Conservation (phyloP, 2,329 filamentous ascomycete species). For the Paracorniculantispora psalliotae region DNA sequence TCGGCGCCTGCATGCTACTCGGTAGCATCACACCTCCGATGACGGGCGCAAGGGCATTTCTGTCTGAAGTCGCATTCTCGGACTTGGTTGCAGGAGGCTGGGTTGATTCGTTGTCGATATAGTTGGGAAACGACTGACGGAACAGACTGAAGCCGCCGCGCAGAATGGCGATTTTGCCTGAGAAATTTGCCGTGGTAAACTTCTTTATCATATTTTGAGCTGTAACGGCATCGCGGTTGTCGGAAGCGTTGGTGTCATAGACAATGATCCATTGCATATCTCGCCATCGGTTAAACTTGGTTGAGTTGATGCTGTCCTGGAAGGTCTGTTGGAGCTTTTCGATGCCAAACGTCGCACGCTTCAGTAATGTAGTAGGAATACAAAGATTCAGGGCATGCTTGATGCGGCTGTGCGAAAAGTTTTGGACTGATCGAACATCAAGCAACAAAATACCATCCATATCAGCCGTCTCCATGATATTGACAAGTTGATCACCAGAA, state of each 20-base stretch:
- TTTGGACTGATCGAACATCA: slow-evolving; percentile 81
- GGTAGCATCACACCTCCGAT: slow-evolving; percentile 86
- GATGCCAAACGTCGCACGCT: slow-evolving; percentile 84
- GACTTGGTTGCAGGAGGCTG: slow-evolving; percentile 33
- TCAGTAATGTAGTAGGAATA: slow-evolving; percentile 89
- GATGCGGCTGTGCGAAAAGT: slow-evolving; percentile 71
- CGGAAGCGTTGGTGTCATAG: slow-evolving; percentile 74
- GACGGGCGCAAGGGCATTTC: slow-evolving; percentile 56
- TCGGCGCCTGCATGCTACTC: slow-evolving; percentile 59
- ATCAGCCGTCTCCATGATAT: slow-evolving; percentile 44
- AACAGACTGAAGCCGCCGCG: slow-evolving; percentile 79
- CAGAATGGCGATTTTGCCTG: slow-evolving; percentile 68
- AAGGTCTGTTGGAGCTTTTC: slow-evolving; percentile 86
- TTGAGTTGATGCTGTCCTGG: slow-evolving; percentile 62
- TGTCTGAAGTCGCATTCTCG: slow-evolving; percentile 30
- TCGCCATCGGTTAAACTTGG: slow-evolving; percentile 72
- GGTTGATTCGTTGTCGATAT: slow-evolving; percentile 52
- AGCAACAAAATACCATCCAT: slow-evolving; percentile 59
- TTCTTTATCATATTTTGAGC: slow-evolving; percentile 90
- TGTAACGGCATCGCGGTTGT: slow-evolving; percentile 73
- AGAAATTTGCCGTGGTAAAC: slow-evolving; percentile 79
- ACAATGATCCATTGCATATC: slow-evolving; percentile 73
- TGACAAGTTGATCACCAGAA: slow-evolving; percentile 47
- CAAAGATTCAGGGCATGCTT: slow-evolving; percentile 83
- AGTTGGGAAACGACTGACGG: slow-evolving; percentile 57